These are phyloP conservation scores for Synchytrium microbalum DNA, from an alignment of 371 early-diverging fungal genomes.

Conservation along the genomic window DNA sequence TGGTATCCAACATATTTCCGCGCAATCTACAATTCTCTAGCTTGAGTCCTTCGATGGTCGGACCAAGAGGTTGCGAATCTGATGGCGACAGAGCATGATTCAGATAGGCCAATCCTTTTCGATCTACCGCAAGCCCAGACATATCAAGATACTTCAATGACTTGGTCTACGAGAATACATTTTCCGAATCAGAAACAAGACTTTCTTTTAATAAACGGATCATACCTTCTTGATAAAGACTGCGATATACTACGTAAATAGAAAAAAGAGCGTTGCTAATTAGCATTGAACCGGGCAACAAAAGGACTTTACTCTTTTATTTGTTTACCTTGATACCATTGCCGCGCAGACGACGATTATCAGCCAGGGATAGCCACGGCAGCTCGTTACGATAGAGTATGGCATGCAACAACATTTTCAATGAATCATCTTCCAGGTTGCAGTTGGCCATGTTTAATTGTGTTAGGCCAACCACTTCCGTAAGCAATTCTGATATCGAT, in stretches of 20 bases:
- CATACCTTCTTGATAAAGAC: slow-evolving; percentile 57
- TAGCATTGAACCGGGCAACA: neutral
- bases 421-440: slow-evolving; percentile 56
- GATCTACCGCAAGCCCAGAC: slow-evolving; percentile 45
- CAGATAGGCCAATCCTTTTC: slow-evolving; percentile 46
- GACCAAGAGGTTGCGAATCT: slow-evolving; percentile 12
- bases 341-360: slow-evolving; percentile 47
- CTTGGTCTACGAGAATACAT: slow-evolving; percentile 28
- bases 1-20: slow-evolving; percentile 39
- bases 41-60: slow-evolving; percentile 41
- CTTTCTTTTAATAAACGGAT: too few species aligned
- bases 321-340: slow-evolving; percentile 54
- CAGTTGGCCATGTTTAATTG: slow-evolving; percentile 49
- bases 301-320: neutral
- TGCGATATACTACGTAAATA: slow-evolving; percentile 57
- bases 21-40: slow-evolving; percentile 52
- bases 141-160: slow-evolving; percentile 38
- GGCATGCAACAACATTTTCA: slow-evolving; percentile 54
- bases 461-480: slow-evolving; percentile 47
- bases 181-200: too few species aligned
- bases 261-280: neutral
- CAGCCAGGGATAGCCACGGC: slow-evolving; percentile 42
- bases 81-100: slow-evolving; percentile 39
- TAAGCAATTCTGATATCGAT: slow-evolving; percentile 54
- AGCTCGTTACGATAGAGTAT: slow-evolving; percentile 46